A percentile compares a stretch with the other conserved stretches of the same genome.
These are phyloP conservation scores for Austropuccinia psidii DNA, from an alignment of 1,284 basidiomycete genomes.

Conservation along the genomic window DNA sequence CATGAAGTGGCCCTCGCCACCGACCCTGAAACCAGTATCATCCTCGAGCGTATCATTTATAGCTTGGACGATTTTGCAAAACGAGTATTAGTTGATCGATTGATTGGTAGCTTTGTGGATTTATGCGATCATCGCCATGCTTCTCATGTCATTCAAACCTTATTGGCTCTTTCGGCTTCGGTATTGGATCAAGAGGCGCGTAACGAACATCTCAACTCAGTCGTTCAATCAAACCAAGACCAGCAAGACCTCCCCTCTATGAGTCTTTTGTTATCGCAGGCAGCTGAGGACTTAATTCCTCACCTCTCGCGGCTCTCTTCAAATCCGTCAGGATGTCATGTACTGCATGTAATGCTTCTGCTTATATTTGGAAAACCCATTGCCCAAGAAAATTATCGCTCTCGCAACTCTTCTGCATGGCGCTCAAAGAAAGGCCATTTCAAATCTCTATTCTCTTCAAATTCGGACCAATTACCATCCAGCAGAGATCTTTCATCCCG, in stretches of 20 bases:
- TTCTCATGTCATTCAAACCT: slow-evolving; percentile 84
- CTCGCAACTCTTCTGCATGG: slow-evolving; percentile 68
- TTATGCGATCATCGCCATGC: slow-evolving; percentile 74
- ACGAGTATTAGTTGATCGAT: slow-evolving; percentile 72
- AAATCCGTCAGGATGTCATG: slow-evolving; percentile 80
- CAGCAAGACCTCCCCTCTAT: slow-evolving; percentile 63
- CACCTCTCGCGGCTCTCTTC: slow-evolving; percentile 60
- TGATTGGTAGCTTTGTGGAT: slow-evolving; percentile 60
- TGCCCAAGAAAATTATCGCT: slow-evolving; percentile 56
- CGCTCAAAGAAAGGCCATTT: slow-evolving; percentile 65
- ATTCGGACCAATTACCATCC: not conserved
- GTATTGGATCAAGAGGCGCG: slow-evolving; percentile 73
- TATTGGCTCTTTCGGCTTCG: slow-evolving; percentile 63
- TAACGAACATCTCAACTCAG: slow-evolving; percentile 50
- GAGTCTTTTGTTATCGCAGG: slow-evolving; percentile 59
- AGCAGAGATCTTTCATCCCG: slow-evolving; percentile 39
- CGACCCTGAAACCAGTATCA: slow-evolving; percentile 79
- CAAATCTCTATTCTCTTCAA: slow-evolving; percentile 58
- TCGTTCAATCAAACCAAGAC: slow-evolving; percentile 46
- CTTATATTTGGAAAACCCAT: slow-evolving; percentile 56
- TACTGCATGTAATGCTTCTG: slow-evolving; percentile 66
- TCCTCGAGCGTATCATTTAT: slow-evolving; percentile 75
- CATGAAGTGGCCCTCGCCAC: slow-evolving; percentile 83
- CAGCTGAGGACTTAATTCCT: slow-evolving; percentile 62
- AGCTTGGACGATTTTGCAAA: slow-evolving; percentile 90